Evolutionary conservation across 257 asterid species (phyloP), one percentile per base, ranked within the genome.

Genomic region (Apocynum venetum): DNA sequence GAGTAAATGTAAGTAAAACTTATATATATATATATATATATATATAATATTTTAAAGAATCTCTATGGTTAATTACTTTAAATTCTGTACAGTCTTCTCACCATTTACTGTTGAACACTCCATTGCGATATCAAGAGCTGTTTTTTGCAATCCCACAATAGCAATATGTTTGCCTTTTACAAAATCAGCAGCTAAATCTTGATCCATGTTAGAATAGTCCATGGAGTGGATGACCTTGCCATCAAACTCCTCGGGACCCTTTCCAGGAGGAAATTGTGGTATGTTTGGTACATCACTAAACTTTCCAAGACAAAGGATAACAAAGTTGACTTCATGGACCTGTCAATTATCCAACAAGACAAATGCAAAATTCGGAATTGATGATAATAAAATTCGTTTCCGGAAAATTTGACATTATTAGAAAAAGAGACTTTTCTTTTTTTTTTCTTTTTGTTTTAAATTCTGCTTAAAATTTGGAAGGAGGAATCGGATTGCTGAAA

Each of bases 71-170:
- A 25, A 25, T 25, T 25, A 25, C 31, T 25, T 25, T 25, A 25
- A 25, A 25, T 25, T 25, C 31, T 25, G 31, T 25, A 25, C 31
- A 15, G 15, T 4, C 4, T 73, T 55, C 60, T 75, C 35, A 86
- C 90, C 86, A 46, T 88, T 88, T 15, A 66, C 76, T 0, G 74
- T 76, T 9, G 90, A 78, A 78, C 85, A 79, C 64, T 86, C 88
- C 86, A 81, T 83, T 40, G 92, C 80, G 8, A 88, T 83, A 65
- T 88, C 92, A 80, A 86, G 78, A 53, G 86, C 90, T 15, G 92
- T 76, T 86, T 86, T 85, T 84, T 85, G 88, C 67, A 82, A 81
- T 44, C 90, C 92, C 55, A 88, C 86, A 6, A 87, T 83, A 0
- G 81, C 84, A 20, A 84, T 81, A 52, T 78, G 71, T 67, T 83